Conservation (phyloP, 2,329 filamentous ascomycete species). For the Volutella citrinella region DNA sequence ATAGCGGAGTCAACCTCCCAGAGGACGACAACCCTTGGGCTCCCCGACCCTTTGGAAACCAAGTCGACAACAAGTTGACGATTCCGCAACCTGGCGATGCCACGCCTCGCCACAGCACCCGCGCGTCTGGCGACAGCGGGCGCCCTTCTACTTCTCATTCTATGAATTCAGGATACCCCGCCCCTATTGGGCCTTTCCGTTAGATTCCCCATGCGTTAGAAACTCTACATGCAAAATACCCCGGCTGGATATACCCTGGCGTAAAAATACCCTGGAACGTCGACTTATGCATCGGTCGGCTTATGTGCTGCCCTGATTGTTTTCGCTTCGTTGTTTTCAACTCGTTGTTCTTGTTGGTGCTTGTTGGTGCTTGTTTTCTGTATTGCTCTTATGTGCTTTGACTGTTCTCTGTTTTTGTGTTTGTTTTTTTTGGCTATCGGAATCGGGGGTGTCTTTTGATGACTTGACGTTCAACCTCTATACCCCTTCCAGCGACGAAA, state of each 20-base stretch:
- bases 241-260: constrained; percentile 66
- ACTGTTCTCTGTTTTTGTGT: constrained; percentile 14
- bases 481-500: constrained; percentile 32
- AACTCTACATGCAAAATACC: constrained; percentile 53
- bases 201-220: constrained; percentile 55
- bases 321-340: constrained; percentile 25
- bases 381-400: constrained; percentile 10
- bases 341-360: constrained; percentile 19
- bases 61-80: constrained; percentile 59
- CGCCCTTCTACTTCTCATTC: constrained; percentile 94
- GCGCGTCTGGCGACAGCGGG: constrained; percentile 86
- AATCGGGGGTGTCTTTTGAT: constrained; percentile 30
- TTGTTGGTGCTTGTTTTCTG: constrained; percentile 15
- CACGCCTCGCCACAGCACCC: constrained; percentile 78
- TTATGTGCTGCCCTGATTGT: constrained; percentile 33
- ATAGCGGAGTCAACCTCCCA: constrained; percentile 89
- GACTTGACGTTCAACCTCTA: constrained; percentile 33
- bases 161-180: constrained; percentile 93
- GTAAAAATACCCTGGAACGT: constrained; percentile 53
- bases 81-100: constrained; percentile 73
- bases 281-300: constrained; percentile 48
- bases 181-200: constrained; percentile 86
- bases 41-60: constrained; percentile 62
- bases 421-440: constrained; percentile 23
- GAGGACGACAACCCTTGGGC: constrained; percentile 78